These are phyloP conservation scores for Wallacemonas sp. DNA, from an alignment of 208 protist species.

Conservation along the genomic window DNA sequence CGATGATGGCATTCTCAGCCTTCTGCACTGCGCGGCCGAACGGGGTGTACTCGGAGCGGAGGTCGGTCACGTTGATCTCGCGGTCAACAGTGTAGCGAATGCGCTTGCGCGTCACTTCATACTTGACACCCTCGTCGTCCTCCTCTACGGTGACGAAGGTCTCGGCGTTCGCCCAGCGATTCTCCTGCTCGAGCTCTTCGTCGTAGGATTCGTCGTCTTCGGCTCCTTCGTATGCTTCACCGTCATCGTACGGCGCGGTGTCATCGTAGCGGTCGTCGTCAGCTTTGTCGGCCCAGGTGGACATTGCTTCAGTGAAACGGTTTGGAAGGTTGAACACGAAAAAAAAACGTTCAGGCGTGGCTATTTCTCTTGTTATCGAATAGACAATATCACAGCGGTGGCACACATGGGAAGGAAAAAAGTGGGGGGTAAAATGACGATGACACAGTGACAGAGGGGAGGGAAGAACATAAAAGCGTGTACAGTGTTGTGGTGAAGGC, in stretches of 20 bases:
- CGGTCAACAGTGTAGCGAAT: slow-evolving; percentile 37
- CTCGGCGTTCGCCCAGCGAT: slow-evolving; percentile 64
- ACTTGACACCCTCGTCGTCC: slow-evolving; percentile 45
- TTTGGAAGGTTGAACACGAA: neutral
- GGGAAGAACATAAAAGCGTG: too few species aligned
- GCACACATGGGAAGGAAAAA: too few species aligned
- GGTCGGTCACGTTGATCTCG: slow-evolving; percentile 34
- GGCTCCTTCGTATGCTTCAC: slow-evolving; percentile 32
- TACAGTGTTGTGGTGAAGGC: too few species aligned
- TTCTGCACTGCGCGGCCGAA: slow-evolving; percentile 53
- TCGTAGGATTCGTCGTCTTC: slow-evolving; percentile 32
- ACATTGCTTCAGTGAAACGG: too few species aligned
- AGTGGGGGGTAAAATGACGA: too few species aligned
- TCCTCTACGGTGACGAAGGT: slow-evolving; percentile 20
- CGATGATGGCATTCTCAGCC: slow-evolving; percentile 37
- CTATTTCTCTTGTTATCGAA: too few species aligned
- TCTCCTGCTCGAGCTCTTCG: slow-evolving; percentile 22
- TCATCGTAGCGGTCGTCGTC: slow-evolving; percentile 55
- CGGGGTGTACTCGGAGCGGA: slow-evolving; percentile 35
- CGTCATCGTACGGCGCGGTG: slow-evolving; percentile 30
- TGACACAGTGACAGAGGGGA: neutral
- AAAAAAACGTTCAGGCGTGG: too few species aligned
- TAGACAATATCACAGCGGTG: too few species aligned
- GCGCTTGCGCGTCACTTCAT: slow-evolving; percentile 53
- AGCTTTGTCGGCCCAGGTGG: slow-evolving; percentile 52